Conservation (phyloP, 306 rosid species). For the Mucuna pruriens region DNA sequence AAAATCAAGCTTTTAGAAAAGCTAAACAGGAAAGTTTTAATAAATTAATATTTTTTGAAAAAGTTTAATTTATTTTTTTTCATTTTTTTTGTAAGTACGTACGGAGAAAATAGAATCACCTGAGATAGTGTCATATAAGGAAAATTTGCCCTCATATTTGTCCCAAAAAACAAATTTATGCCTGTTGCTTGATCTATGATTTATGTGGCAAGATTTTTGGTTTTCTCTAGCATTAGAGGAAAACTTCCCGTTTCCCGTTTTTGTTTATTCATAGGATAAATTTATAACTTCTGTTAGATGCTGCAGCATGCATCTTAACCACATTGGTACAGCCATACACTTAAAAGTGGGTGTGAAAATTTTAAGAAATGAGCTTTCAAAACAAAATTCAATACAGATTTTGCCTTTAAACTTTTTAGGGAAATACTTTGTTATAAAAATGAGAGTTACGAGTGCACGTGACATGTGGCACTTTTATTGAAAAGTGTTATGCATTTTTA, state of each 20-base stretch:
- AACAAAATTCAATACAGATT: not conserved
- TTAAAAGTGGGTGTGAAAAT: not conserved
- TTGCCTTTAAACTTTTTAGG: not conserved
- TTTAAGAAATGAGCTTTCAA: not conserved
- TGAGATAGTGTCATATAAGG: too few relatives aligned
- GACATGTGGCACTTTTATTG: not conserved
- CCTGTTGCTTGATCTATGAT: not conserved
- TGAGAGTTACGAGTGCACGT: not conserved
- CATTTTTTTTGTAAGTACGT: too few relatives aligned
- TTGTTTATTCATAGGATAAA: not conserved
- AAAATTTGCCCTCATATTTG: not conserved
- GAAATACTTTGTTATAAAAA: not conserved
- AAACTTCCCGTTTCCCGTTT: not conserved
- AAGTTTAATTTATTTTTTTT: too few relatives aligned
- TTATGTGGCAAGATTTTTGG: not conserved
- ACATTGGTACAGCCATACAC: not conserved
- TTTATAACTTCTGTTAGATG: not conserved
- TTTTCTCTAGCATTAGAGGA: not conserved
- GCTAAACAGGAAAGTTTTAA: too few relatives aligned
- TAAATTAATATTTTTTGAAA: too few relatives aligned
- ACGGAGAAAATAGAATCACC: too few relatives aligned
- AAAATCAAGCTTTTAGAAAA: too few relatives aligned
- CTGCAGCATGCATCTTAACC: not conserved
- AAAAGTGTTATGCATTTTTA: not conserved
- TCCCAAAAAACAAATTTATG: constrained; percentile 1